Conservation (phyloP, 768 basidiomycete species). For the Multifurca ochricompacta region DNA sequence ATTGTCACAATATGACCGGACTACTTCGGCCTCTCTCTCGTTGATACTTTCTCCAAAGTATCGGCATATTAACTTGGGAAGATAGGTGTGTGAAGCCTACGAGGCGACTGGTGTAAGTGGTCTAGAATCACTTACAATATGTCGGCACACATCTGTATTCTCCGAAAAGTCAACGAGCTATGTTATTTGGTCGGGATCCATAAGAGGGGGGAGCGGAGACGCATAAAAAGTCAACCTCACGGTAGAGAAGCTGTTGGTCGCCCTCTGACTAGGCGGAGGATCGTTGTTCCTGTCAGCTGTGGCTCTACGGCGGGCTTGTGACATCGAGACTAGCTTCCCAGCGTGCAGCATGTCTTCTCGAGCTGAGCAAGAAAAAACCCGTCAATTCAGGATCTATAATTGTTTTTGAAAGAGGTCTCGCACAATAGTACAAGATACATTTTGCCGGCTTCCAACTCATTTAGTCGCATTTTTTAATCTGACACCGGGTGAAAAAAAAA, state of each 20-base stretch:
- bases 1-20: constrained; percentile 50
- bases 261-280: constrained; percentile 58
- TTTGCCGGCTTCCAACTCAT: constrained; percentile 53
- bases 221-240: constrained; percentile 32
- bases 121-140: constrained; percentile 46
- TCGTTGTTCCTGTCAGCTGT: constrained; percentile 39
- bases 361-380: constrained; percentile 40
- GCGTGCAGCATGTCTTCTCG: constrained; percentile 65
- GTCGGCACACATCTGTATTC: constrained; percentile 51
- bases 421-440: constrained; percentile 79
- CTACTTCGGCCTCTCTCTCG: constrained; percentile 33
- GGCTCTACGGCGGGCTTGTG: constrained; percentile 38
- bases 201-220: constrained; percentile 27
- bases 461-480: constrained; percentile 3
- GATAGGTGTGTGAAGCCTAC: background rate
- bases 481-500: background rate
- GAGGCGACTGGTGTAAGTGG: background rate
- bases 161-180: constrained; percentile 53
- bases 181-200: too few species aligned
- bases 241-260: constrained; percentile 52
- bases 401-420: constrained; percentile 21
- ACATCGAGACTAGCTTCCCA: constrained; percentile 41
- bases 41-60: constrained; percentile 74
- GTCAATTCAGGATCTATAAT: background rate
- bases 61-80: constrained; percentile 56